Percentiles rank a stretch among this genome's conserved stretches.
Evolutionary conservation across 2,329 filamentous ascomycete genomes (phyloP).

Genomic region (Alternaria angustiovoidea): DNA sequence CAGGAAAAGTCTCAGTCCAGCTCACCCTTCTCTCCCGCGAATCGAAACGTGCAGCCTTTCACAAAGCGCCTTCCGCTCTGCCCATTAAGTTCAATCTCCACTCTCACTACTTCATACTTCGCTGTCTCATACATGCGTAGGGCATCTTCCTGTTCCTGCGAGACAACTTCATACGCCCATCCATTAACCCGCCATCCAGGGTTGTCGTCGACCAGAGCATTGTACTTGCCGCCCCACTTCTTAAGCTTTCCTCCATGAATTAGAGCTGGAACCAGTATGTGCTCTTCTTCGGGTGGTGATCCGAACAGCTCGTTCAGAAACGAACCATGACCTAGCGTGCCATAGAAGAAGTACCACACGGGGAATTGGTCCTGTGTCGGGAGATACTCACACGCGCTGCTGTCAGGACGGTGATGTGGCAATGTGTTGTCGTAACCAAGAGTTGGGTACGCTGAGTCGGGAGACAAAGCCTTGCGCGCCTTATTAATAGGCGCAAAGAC

Average conservation of each 20-base stretch:
- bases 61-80: not conserved
- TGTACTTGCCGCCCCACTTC: not conserved
- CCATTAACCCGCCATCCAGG: not conserved
- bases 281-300: not conserved
- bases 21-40: not conserved
- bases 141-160: constrained; percentile 7
- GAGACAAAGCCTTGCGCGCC: not conserved
- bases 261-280: not conserved
- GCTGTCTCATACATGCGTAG: constrained; percentile 11
- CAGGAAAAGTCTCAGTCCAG: not conserved
- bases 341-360: not conserved
- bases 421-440: not conserved
- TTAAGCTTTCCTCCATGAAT: not conserved
- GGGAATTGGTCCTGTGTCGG: not conserved
- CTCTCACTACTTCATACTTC: constrained; percentile 15
- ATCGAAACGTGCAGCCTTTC: constrained; percentile 9
- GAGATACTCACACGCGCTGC: not conserved
- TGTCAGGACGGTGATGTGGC: not conserved
- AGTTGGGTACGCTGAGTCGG: not conserved
- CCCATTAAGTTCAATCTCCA: not conserved
- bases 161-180: constrained; percentile 4
- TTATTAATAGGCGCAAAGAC: not conserved
- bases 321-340: not conserved
- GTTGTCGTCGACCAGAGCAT: not conserved
- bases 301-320: not conserved